A percentile compares a stretch with the other conserved stretches of the same genome.
Conservation (phyloP, 345 rosid genomes). For the Limnanthes douglasii region DNA sequence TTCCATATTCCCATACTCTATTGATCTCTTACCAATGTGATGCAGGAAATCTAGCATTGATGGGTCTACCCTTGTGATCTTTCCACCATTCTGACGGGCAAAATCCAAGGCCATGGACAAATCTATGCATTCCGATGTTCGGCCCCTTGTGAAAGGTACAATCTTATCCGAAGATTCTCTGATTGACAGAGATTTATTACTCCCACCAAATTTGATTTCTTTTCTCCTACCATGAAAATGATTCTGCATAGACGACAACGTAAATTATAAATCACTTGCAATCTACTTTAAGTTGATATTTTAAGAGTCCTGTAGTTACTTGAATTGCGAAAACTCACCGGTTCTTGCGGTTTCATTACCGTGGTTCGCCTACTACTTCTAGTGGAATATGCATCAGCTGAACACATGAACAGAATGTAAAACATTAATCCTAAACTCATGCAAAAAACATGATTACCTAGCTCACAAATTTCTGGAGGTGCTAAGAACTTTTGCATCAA, state of each 20-base stretch:
- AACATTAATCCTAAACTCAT: neutral
- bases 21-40: slow-evolving; percentile 42
- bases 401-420: slow-evolving; percentile 5
- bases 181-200: slow-evolving; percentile 15
- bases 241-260: slow-evolving; percentile 20
- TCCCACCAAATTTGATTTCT: slow-evolving; percentile 11
- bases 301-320: neutral
- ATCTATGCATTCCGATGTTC: slow-evolving; percentile 33
- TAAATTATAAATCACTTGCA: slow-evolving; percentile 2
- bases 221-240: slow-evolving; percentile 18
- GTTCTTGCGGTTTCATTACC: slow-evolving; percentile 17
- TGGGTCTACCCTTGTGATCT: slow-evolving; percentile 33
- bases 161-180: slow-evolving; percentile 32
- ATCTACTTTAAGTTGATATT: neutral
- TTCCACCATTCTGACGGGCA: slow-evolving; percentile 70
- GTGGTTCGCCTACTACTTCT: slow-evolving; percentile 33
- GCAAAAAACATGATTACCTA: neutral
- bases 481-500: no score
- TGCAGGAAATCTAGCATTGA: slow-evolving; percentile 48
- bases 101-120: slow-evolving; percentile 57
- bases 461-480: no score
- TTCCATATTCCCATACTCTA: slow-evolving; percentile 22
- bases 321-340: slow-evolving; percentile 25
- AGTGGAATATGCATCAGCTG: slow-evolving; percentile 43
- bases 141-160: slow-evolving; percentile 33